These are phyloP conservation scores for Cucurbita maxima DNA, from an alignment of 306 rosid species.

Conservation along the genomic window DNA sequence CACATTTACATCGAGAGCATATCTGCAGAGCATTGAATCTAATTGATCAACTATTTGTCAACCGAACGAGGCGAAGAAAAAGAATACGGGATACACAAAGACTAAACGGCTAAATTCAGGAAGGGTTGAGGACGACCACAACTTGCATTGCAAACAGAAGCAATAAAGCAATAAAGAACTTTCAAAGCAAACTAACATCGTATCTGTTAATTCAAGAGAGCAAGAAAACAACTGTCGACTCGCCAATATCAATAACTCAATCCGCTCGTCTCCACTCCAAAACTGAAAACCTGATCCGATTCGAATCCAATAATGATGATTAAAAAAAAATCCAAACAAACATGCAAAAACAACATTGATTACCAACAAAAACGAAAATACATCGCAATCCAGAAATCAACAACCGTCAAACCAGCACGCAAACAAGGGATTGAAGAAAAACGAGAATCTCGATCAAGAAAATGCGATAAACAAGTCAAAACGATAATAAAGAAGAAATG, in stretches of 20 bases:
- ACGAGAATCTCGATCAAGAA: not conserved
- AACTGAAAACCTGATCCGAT: not conserved
- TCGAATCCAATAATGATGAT: not conserved
- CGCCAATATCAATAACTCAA: not conserved
- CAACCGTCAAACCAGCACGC: not conserved
- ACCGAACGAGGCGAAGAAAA: not conserved
- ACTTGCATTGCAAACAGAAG: not conserved
- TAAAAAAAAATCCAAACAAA: not conserved
- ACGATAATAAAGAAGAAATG: not conserved
- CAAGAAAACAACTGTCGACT: not conserved
- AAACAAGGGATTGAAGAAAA: not conserved
- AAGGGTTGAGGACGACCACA: not conserved
- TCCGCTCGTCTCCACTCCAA: not conserved
- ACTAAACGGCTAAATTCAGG: not conserved
- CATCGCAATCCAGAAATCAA: not conserved
- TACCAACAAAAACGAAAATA: not conserved
- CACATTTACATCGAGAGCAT: slow-evolving; percentile 89
- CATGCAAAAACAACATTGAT: not conserved
- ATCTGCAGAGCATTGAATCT: slow-evolving; percentile 35
- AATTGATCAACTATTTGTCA: slow-evolving; percentile 10
- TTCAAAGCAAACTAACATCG: not conserved
- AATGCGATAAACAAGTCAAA: not conserved
- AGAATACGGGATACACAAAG: not conserved
- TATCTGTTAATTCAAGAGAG: not conserved
- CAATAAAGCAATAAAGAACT: not conserved